Evolutionary conservation across 2,329 filamentous ascomycete species (phyloP), one percentile per base, ranked within the genome.

Genomic region (Ascochyta lentis): DNA sequence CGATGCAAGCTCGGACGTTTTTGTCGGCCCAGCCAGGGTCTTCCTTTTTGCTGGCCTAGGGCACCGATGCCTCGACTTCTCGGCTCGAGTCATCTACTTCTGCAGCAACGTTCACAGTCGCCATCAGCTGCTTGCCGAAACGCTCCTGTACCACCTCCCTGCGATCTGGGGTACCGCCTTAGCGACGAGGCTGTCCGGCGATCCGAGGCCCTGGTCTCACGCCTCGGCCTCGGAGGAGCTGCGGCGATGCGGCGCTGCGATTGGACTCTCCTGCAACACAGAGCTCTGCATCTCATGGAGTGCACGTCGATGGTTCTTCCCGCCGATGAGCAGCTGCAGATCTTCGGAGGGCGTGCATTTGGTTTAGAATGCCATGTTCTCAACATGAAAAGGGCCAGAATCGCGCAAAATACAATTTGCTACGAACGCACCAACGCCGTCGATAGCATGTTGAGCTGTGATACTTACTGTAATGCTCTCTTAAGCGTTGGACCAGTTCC

Each of bases 181-280:
- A 42, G 46, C 41, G 38, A 48, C 26, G 37, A 46, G 38, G 26
- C 19, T 19, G 40, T 38, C 59, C 56, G 49, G 22, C 35, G 41
- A 54, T 47, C 45, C 41, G 45, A 49, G 37, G 50, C 41, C 46
- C 35, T 45, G 37, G 39, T 45, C 26, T 24, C 24, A 42, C 41
- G 53, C 56, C 45, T 50, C 51, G 56, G 45, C 47, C 39, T 65
- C 66, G 66, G 66, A 55, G 54, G 62, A 67, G 64, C 58, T 61
- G 66, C 64, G 66, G 66, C 59, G 61, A 64, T 67, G 54, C 60
- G 53, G 43, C 43, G 39, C 40, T 55, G 58, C 59, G 56, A 68
- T 68, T 68, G 64, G 66, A 45, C 46, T 56, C 29, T n/a, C 45
- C 9, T 37, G 53, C 34, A 35, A 57, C 34, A 52, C 49, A 52